Base-by-base conservation (phyloP, 2,329 filamentous ascomycete genomes). In the Colletotrichum abscissum region DNA sequence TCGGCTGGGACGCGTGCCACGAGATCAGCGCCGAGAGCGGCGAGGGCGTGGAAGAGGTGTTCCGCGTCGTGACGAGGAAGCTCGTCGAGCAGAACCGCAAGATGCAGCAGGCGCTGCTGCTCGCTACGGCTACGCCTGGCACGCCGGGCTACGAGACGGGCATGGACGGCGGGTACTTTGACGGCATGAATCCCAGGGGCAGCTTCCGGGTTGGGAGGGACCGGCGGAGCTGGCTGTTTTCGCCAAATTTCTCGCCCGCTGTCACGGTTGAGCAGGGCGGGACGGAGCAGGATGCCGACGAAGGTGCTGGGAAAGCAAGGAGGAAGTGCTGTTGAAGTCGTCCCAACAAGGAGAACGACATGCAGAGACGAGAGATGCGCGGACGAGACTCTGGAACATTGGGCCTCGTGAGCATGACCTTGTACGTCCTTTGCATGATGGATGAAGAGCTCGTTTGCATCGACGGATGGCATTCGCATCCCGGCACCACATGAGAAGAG, bases 1-100 rank as follows among this genome's bases (percentile, higher is more conserved):
- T 95, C 6, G 95, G 95, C 65, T 98, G 96, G 95, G 95, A 98
- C 79, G 97, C 95, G 75, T 98, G 96, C 82, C 97, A 98, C 82
- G 97, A 99, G 85, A 96, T 99, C 80, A 95, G 92, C 77, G 95
- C 96, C 60, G 96, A 97, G 86, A 95, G 93, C 79, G 95, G 95
- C 69, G 95, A 98, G 86, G 96, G 96, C 22, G 95, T 99, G 22
- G 97, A 98, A 78, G 97, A 98, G 83, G 95, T 99, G 0, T 98
- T 98, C 78, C 90, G 96, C 24, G 89, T 91, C 55, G 89, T 91
- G 16, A 88, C 89, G 46, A 84, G 89, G 73, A 91, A 91, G 81
- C 86, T 91, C 69, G 89, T 91, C 76, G 89, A 91, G 82, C 89
- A 91, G 84, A 90, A 91, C 79, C 87, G 89, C 77, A 90, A 89